A percentile compares a stretch with the other conserved stretches of the same genome.
phyloP scores from a whole-genome alignment of 2,329 filamentous ascomycete species.

The Fusarium sp. region DNA sequence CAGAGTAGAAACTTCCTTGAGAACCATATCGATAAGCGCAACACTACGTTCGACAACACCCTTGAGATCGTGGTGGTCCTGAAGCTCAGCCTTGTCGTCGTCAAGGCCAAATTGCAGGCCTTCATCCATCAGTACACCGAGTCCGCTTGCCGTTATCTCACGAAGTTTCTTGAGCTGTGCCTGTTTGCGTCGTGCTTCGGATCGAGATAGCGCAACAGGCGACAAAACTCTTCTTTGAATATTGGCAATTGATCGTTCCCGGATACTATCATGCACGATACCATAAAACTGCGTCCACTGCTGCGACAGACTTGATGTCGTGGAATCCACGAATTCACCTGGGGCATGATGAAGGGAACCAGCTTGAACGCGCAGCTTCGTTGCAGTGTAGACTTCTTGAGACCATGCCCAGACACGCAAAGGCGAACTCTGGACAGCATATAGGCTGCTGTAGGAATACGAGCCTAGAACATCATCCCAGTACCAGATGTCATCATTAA shows the following conservation, averaged over 20 bases:
- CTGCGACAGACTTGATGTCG: conserved; percentile 54
- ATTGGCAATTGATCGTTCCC: conserved; percentile 75
- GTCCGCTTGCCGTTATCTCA: conserved; percentile 83
- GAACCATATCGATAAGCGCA: conserved; percentile 84
- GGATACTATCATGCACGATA: conserved; percentile 79
- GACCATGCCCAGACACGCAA: conserved; percentile 76
- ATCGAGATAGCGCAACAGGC: conserved; percentile 78
- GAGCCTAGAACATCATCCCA: conserved; percentile 91
- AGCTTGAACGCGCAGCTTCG: conserved; percentile 55
- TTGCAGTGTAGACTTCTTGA: conserved; percentile 74
- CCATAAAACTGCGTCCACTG: conserved; percentile 79
- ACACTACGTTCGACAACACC: conserved; percentile 82
- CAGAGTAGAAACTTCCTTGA: conserved; percentile 73
- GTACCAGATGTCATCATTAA: conserved; percentile 92
- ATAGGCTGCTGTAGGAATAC: conserved; percentile 80
- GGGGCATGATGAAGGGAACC: conserved; percentile 44
- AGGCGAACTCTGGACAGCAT: conserved; percentile 87
- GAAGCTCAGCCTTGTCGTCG: conserved; percentile 65
- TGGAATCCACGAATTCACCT: conserved; percentile 48
- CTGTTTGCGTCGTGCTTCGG: conserved; percentile 80
- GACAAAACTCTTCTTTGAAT: conserved; percentile 78
- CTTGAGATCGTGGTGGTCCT: conserved; percentile 67
- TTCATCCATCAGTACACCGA: conserved; percentile 89
- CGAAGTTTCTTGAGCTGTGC: conserved; percentile 75
- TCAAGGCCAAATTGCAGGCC: conserved; percentile 74